Evolutionary conservation across 495 filamentous ascomycete genomes (phyloP).

Genomic region (Podospora tetraspora): DNA sequence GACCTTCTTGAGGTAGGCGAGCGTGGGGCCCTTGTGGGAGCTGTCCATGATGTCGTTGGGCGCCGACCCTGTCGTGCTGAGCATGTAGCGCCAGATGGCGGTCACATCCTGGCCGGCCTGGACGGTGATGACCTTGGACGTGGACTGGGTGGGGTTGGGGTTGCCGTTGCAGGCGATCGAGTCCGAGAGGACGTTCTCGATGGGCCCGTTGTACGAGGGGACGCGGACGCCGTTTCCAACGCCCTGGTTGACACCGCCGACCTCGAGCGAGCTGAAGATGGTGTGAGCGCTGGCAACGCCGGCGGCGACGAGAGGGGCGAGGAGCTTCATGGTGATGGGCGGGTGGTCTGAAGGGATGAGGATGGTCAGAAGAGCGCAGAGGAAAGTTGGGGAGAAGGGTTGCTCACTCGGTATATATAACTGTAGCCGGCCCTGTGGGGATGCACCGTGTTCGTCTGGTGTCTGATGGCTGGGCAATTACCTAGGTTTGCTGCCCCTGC

Average conservation of each 20-base stretch:
- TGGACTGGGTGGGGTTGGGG: constrained; percentile 46
- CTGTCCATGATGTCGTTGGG: constrained; percentile 45
- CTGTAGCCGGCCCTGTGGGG: background rate
- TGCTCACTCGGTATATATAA: background rate
- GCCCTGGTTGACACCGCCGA: constrained; percentile 28
- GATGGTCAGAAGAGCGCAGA: background rate
- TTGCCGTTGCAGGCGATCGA: constrained; percentile 51
- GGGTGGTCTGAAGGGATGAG: background rate
- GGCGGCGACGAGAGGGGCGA: constrained; percentile 24
- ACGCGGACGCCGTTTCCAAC: constrained; percentile 26
- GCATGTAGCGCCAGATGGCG: constrained; percentile 47
- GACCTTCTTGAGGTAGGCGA: constrained; percentile 50
- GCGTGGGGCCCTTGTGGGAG: constrained; percentile 40
- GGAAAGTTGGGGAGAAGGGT: background rate
- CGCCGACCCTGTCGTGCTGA: constrained; percentile 33
- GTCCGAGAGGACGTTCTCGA: constrained; percentile 47
- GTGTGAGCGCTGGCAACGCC: constrained; percentile 29
- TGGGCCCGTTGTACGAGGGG: constrained; percentile 40
- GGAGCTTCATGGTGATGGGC: constrained; percentile 24
- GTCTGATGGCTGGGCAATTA: background rate
- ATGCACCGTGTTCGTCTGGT: background rate
- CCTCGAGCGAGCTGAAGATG: constrained; percentile 30
- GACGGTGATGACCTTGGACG: constrained; percentile 33
- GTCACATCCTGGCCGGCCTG: constrained; percentile 26
- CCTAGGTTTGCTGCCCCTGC: background rate